These are phyloP conservation scores for Xylariaceae sp. DNA, from an alignment of 2,329 filamentous ascomycete genomes.

Conservation along the genomic window DNA sequence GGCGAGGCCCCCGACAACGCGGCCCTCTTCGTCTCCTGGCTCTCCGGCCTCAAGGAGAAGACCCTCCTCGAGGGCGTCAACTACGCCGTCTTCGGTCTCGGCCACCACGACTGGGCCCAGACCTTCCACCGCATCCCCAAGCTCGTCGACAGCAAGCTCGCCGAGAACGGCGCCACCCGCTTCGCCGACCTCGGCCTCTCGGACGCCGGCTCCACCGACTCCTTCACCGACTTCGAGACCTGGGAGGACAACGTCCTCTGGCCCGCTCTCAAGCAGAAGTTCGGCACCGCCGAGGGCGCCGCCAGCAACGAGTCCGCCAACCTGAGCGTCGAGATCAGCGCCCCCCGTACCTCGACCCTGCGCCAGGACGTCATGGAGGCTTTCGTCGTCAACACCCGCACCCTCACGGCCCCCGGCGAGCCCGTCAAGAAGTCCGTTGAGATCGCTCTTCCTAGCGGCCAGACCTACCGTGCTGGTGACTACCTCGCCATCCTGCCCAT, in stretches of 20 bases:
- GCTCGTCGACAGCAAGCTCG: conserved; percentile 43
- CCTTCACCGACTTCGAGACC: conserved; percentile 53
- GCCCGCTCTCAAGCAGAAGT: conserved; percentile 41
- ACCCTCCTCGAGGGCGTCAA: conserved; percentile 50
- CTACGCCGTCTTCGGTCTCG: conserved; percentile 68
- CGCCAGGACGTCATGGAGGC: conserved; percentile 61
- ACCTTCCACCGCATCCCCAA: conserved; percentile 56
- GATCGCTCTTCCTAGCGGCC: conserved; percentile 60
- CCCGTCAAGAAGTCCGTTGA: conserved; percentile 60
- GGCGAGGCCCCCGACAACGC: conserved; percentile 71
- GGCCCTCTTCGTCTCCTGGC: conserved; percentile 61
- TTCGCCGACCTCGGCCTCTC: conserved; percentile 45
- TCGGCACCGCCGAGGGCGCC: conserved; percentile 23
- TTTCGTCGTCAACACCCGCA: conserved; percentile 48
- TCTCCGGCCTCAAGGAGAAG: conserved; percentile 46
- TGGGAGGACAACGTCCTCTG: conserved; percentile 53
- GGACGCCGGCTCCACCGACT: conserved; percentile 50
- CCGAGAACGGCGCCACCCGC: conserved; percentile 42
- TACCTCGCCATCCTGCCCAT: conserved; percentile 70
- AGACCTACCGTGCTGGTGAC: conserved; percentile 66
- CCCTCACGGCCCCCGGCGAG: conserved; percentile 46
- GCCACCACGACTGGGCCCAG: conserved; percentile 42
- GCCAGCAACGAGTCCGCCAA: conserved; percentile 22
- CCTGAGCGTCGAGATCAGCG: conserved; percentile 47
- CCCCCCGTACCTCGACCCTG: conserved; percentile 51